These are phyloP conservation scores for Trypanosoma lewisi DNA, from an alignment of 208 protist species.

Conservation along the genomic window DNA sequence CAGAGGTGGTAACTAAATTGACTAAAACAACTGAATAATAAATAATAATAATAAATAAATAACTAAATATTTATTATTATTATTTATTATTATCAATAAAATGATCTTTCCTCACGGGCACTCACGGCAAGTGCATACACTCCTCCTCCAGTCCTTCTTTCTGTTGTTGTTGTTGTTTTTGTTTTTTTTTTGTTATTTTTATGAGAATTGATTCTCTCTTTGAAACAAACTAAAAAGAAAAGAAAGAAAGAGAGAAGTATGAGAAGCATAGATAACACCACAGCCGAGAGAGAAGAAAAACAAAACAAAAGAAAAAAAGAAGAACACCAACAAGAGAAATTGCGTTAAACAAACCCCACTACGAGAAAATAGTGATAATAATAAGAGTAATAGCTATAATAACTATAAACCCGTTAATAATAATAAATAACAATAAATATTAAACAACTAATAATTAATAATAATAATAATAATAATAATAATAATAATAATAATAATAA, in stretches of 20 bases:
- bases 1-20: too few relatives aligned
- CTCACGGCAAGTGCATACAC: neutral
- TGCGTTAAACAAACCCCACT: neutral
- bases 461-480: neutral
- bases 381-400: too few relatives aligned
- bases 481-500: constrained; percentile 2
- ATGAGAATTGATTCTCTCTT: neutral
- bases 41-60: too few relatives aligned
- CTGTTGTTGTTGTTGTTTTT: constrained; percentile 1
- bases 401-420: neutral
- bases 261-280: neutral
- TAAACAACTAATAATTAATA: neutral
- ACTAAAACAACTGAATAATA: too few relatives aligned
- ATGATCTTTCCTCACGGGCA: too few relatives aligned
- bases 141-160: neutral
- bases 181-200: neutral
- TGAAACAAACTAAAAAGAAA: neutral
- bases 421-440: neutral
- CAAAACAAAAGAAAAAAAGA: constrained; percentile 9
- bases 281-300: constrained; percentile 7
- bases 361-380: too few relatives aligned
- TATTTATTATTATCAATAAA: too few relatives aligned
- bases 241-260: constrained; percentile 6
- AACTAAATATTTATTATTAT: too few relatives aligned
- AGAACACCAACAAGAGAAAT: neutral